Evolutionary conservation across 1,139 yeast species (phyloP).

Genomic region (Debaryomycetaceae sp.): DNA sequence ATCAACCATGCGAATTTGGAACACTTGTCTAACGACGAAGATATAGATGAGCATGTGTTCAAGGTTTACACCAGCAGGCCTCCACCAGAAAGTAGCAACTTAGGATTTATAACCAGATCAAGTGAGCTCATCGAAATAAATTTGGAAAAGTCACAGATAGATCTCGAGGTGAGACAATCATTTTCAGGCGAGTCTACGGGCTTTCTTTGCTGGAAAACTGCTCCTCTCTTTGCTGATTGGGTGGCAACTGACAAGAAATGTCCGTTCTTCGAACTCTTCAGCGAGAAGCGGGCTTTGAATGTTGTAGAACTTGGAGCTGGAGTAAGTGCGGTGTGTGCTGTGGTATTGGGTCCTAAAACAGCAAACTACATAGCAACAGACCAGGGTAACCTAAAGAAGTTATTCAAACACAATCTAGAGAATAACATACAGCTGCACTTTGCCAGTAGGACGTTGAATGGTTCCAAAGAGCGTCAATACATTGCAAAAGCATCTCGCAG

Average conservation of each 20-base stretch:
- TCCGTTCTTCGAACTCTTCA: conserved; percentile 17
- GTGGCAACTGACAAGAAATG: conserved; percentile 21
- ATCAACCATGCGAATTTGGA: conserved; percentile 13
- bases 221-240: conserved; percentile 56
- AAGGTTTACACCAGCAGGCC: conserved; percentile 41
- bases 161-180: conserved; percentile 38
- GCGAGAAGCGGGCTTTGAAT: conserved; percentile 6
- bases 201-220: conserved; percentile 60
- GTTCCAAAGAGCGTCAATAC: background rate
- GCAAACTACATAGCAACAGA: conserved; percentile 55
- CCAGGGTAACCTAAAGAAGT: conserved; percentile 54
- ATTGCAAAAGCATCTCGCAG: background rate
- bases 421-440: conserved; percentile 24
- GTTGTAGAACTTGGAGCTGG: conserved; percentile 71
- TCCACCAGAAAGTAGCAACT: conserved; percentile 29
- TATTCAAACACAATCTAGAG: conserved; percentile 43
- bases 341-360: conserved; percentile 37
- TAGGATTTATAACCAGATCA: conserved; percentile 49
- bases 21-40: conserved; percentile 15
- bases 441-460: background rate
- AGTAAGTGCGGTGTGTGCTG: conserved; percentile 53
- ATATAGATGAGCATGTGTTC: conserved; percentile 45
- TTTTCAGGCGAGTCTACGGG: conserved; percentile 58
- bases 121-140: conserved; percentile 25
- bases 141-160: conserved; percentile 28